Base-by-base conservation (phyloP, 2,329 filamentous ascomycete species). In the Trichophyton rubrum region DNA sequence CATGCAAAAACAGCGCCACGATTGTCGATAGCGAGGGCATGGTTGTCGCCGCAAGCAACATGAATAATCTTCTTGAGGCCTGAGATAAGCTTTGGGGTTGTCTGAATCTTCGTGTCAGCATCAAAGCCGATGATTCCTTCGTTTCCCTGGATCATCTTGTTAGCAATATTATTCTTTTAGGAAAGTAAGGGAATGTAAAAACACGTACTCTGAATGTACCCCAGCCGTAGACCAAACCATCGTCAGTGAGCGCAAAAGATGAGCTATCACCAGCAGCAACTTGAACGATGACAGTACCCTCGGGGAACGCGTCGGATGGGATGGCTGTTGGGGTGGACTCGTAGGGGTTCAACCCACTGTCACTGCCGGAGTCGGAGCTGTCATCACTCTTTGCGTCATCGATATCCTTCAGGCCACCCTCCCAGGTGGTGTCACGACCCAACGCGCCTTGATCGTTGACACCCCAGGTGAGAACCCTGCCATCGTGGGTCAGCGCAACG, bases 391-490 rank as follows among this genome's bases (percentile, higher is more conserved):
- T 80, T 20, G 82, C 82, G 13, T 67, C 71, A 58, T 71, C 69
- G 30, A 79, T 78, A 59, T 84, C 80, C 60, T 82, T 79, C 33
- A 82, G 72, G 17, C 82, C 82, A 56, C 85, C 86, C 1, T 86
- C 82, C 80, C 85, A 86, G 11, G 75, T 76, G 2, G 87, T 91
- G 69, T 88, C 82, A 69, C 89, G 81, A 47, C 89, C 89, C 41
- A 95, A 80, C 7, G 89, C 88, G 64, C 87, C 87, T 69, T 90
- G 85, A 69, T 95, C 89, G 70, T 93, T 93, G 66, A 93, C 89
- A 59, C 89, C 89, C 89, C 89, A 95, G 30, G 88, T 90, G 59
- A 90, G 76, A 66, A 95, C 87, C 74, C 85, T 85, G 78, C 90
- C 89, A 72, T 92, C 86, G 66, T 85, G 81, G 57, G 89, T 92